phyloP scores from a whole-genome alignment of 2,329 filamentous ascomycete species.

The Fusarium fracticaudum region DNA sequence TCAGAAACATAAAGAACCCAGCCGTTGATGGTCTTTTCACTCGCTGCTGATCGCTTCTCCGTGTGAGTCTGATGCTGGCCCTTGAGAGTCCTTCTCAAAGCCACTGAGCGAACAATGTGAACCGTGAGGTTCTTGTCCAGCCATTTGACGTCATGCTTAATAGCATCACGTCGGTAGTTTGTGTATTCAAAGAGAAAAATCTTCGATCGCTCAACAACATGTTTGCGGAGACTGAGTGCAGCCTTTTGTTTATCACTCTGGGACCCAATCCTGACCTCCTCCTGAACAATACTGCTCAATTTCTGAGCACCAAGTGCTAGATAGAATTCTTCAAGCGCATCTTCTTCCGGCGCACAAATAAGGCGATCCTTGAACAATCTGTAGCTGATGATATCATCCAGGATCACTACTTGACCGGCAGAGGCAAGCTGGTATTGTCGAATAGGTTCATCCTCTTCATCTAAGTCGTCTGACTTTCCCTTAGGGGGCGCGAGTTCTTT shows the following conservation, averaged over 20 bases:
- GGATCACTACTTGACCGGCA: constrained; percentile 77
- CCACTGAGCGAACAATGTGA: constrained; percentile 79
- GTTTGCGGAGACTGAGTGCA: constrained; percentile 77
- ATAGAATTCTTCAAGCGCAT: constrained; percentile 86
- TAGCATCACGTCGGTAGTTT: constrained; percentile 76
- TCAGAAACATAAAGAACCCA: constrained; percentile 81
- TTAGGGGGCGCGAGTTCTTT: constrained; percentile 70
- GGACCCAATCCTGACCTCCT: constrained; percentile 77
- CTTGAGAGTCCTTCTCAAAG: constrained; percentile 78
- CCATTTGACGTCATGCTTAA: constrained; percentile 91
- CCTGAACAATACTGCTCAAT: constrained; percentile 80
- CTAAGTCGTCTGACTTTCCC: constrained; percentile 59
- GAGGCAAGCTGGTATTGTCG: constrained; percentile 82
- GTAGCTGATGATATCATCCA: constrained; percentile 91
- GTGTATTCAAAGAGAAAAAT: constrained; percentile 84
- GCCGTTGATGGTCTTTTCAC: constrained; percentile 61
- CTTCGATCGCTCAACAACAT: constrained; percentile 87
- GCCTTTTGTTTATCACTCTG: constrained; percentile 72
- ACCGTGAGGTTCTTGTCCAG: constrained; percentile 86
- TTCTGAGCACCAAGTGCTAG: constrained; percentile 78
- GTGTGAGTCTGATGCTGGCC: constrained; percentile 75
- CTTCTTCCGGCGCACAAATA: constrained; percentile 90
- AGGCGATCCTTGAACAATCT: constrained; percentile 86
- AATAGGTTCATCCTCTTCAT: constrained; percentile 72
- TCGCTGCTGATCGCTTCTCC: constrained; percentile 80